These are phyloP conservation scores for Fragilaria radians DNA, from an alignment of 108 stramenopile species.

Conservation along the genomic window DNA sequence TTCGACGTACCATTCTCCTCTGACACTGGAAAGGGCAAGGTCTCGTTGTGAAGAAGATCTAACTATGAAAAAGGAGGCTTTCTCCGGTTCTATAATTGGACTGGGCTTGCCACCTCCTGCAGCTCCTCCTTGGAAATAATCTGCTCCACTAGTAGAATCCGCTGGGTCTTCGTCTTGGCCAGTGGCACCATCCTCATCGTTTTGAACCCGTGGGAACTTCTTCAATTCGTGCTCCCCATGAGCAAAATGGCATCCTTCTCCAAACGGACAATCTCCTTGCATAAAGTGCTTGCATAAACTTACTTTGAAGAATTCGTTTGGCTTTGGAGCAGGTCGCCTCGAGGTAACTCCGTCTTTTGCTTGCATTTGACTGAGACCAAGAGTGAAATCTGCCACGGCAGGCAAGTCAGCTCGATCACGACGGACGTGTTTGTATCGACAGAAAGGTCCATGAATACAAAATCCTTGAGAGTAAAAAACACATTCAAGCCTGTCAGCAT, in stretches of 20 bases:
- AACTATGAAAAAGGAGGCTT: slow-evolving; percentile 72
- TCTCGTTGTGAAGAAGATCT: slow-evolving; percentile 68
- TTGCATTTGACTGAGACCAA: slow-evolving; percentile 87
- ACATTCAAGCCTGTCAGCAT: slow-evolving; percentile 87
- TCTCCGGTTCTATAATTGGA: slow-evolving; percentile 79
- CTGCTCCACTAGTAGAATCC: slow-evolving; percentile 45
- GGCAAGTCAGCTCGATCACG: slow-evolving; percentile 67
- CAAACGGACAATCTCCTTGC: slow-evolving; percentile 88
- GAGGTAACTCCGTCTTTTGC: slow-evolving; percentile 56
- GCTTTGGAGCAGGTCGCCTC: slow-evolving; percentile 69
- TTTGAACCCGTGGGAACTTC: slow-evolving; percentile 52
- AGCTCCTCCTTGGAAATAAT: slow-evolving; percentile 78
- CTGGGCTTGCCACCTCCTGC: slow-evolving; percentile 75
- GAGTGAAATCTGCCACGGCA: slow-evolving; percentile 76
- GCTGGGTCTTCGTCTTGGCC: slow-evolving; percentile 36
- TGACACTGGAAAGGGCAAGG: slow-evolving; percentile 56
- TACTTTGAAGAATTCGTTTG: slow-evolving; percentile 89
- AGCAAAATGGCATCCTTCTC: slow-evolving; percentile 76
- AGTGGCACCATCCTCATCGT: slow-evolving; percentile 16
- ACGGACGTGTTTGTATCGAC: slow-evolving; percentile 83
- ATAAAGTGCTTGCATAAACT: slow-evolving; percentile 85
- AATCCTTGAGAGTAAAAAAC: slow-evolving; percentile 93
- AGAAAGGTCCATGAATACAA: slow-evolving; percentile 90
- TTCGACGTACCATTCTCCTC: slow-evolving; percentile 76
- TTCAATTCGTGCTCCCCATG: slow-evolving; percentile 78